Percentiles rank a stretch among this genome's conserved stretches.
Conservation (phyloP, 352 stramenopile genomes). For the Elongisporangium anandrum region DNA sequence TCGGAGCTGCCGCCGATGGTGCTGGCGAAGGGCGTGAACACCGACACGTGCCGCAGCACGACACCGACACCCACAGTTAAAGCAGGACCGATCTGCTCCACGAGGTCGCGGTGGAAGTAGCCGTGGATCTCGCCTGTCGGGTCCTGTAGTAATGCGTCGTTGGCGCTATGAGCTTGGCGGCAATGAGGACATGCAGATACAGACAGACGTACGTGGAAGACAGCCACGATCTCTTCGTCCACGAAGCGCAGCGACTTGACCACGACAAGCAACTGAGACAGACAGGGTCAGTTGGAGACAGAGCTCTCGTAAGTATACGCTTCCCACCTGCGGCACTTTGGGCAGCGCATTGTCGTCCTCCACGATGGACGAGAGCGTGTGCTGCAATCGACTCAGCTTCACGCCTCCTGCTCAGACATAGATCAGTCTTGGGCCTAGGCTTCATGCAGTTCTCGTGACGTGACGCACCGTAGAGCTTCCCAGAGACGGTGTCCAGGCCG, state of each 20-base stretch:
- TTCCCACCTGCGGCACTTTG: constrained; percentile 48
- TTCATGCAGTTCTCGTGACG: background rate
- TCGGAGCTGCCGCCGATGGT: constrained; percentile 37
- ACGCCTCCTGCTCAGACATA: constrained; percentile 37
- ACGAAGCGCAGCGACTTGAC: constrained; percentile 81
- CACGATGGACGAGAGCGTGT: constrained; percentile 51
- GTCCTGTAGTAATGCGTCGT: constrained; percentile 33
- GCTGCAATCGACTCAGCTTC: constrained; percentile 57
- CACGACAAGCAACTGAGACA: constrained; percentile 53
- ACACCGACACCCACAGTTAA: constrained; percentile 43
- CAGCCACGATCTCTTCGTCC: constrained; percentile 75
- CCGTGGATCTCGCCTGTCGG: constrained; percentile 70
- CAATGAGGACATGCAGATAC: background rate
- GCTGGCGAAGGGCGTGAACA: constrained; percentile 56
- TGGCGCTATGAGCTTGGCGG: background rate
- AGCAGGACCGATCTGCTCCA: constrained; percentile 61
- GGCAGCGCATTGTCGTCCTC: constrained; percentile 56
- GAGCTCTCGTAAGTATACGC: too few species aligned
- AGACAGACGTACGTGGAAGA: constrained; percentile 50
- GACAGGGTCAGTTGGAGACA: background rate
- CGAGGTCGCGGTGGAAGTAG: constrained; percentile 79
- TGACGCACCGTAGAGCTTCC: constrained; percentile 67
- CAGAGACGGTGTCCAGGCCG: constrained; percentile 34
- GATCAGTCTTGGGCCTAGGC: background rate
- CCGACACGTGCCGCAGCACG: constrained; percentile 63